Conservation (phyloP, 176 grass and related monocot species). For the Rhynchospora tenuis region DNA sequence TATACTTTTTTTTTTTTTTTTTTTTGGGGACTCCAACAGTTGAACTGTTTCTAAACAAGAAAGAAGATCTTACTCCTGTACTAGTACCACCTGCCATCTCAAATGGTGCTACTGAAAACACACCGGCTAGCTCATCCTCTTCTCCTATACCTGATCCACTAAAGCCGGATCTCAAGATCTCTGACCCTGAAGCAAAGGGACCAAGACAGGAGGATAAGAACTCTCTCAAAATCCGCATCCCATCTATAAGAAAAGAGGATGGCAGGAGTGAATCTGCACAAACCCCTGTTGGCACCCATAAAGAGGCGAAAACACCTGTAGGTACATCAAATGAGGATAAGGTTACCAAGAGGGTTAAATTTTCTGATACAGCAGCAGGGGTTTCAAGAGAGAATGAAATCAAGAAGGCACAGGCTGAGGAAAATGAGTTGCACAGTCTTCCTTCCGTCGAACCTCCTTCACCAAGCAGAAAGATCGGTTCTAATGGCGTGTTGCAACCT, state of each 20-base stretch:
- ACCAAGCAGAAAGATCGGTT: neutral
- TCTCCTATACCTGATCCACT: neutral
- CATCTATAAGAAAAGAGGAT: neutral
- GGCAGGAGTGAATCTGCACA: neutral
- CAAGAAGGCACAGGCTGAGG: neutral
- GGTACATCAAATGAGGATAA: constrained; percentile 5
- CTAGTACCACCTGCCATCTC: constrained; percentile 9
- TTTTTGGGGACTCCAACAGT: constrained; percentile 36
- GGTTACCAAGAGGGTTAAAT: neutral
- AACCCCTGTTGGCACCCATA: neutral
- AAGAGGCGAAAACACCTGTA: neutral
- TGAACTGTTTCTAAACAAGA: constrained; percentile 44
- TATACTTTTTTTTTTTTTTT: constrained; percentile 1
- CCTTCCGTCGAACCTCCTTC: neutral
- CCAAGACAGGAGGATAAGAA: constrained; percentile 3
- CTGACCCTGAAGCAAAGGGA: neutral
- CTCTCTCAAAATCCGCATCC: neutral
- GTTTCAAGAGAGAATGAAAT: constrained; percentile 15
- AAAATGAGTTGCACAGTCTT: neutral
- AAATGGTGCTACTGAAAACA: neutral
- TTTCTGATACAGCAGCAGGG: neutral
- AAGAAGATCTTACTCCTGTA: constrained; percentile 35
- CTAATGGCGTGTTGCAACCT: constrained; percentile 2
- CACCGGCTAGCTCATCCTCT: neutral
- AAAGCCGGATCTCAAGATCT: neutral